phyloP scores from a whole-genome alignment of 352 stramenopile species.

The Pythium rhizo-oryzae region DNA sequence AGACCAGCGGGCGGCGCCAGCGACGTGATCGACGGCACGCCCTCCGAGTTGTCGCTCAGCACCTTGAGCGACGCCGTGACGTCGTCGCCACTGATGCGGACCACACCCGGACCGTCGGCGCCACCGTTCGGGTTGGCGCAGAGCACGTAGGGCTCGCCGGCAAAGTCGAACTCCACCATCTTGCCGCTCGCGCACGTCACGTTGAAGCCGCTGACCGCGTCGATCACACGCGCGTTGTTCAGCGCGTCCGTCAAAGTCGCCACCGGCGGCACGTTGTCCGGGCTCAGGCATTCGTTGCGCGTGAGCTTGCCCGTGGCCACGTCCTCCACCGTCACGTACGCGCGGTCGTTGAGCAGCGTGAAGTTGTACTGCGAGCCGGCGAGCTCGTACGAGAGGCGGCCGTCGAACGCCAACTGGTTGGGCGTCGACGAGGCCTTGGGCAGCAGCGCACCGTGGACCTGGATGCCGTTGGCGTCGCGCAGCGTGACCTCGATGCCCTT shows the following conservation, averaged over 20 bases:
- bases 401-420: conserved; percentile 29
- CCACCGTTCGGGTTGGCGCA: conserved; percentile 11
- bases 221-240: conserved; percentile 34
- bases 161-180: conserved; percentile 36
- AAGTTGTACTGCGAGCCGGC: conserved; percentile 35
- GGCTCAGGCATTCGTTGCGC: conserved; percentile 28
- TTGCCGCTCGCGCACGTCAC: conserved; percentile 29
- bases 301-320: conserved; percentile 14
- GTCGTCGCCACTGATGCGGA: conserved; percentile 20
- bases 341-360: conserved; percentile 31
- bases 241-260: conserved; percentile 27
- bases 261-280: conserved; percentile 31
- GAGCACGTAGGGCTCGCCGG: conserved; percentile 34
- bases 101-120: neutral
- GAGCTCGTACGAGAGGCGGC: conserved; percentile 34
- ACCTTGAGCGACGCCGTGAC: conserved; percentile 25
- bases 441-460: conserved; percentile 30
- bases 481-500: conserved; percentile 37
- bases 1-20: conserved; percentile 8
- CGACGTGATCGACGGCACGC: conserved; percentile 13
- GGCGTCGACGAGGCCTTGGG: conserved; percentile 18
- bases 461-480: conserved; percentile 10
- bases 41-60: conserved; percentile 22
- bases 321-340: conserved; percentile 31
- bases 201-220: conserved; percentile 23